These are phyloP conservation scores for Trypanosoma conorhini DNA, from an alignment of 208 protist genomes.

Conservation along the genomic window DNA sequence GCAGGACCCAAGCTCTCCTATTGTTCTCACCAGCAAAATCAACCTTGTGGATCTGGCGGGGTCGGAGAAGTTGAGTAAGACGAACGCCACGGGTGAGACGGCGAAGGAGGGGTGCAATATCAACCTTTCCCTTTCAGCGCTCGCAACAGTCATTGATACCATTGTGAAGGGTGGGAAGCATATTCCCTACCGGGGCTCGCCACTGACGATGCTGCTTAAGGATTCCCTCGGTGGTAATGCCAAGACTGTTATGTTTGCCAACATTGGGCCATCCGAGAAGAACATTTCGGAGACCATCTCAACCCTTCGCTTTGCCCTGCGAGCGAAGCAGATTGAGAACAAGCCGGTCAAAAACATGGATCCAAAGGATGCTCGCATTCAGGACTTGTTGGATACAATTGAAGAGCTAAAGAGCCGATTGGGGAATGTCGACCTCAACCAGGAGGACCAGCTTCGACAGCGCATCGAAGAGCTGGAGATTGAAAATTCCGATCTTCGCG, in stretches of 20 bases:
- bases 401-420: conserved; percentile 85
- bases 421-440: conserved; percentile 88
- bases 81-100: conserved; percentile 91
- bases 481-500: conserved; percentile 80
- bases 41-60: conserved; percentile 96
- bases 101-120: conserved; percentile 95
- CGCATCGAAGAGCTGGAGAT: conserved; percentile 93
- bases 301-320: conserved; percentile 86
- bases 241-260: conserved; percentile 95
- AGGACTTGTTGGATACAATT: conserved; percentile 88
- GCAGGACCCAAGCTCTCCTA: conserved; percentile 78
- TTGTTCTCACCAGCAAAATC: conserved; percentile 90
- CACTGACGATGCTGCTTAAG: conserved; percentile 93
- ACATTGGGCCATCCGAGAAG: conserved; percentile 78
- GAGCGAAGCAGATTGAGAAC: conserved; percentile 96
- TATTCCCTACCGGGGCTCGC: conserved; percentile 91
- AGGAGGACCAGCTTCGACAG: conserved; percentile 87
- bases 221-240: conserved; percentile 90
- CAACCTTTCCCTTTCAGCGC: conserved; percentile 92
- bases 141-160: conserved; percentile 92
- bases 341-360: conserved; percentile 95
- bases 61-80: conserved; percentile 92
- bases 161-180: conserved; percentile 90
- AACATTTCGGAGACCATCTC: conserved; percentile 91
- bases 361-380: conserved; percentile 88